Conservation (phyloP, 768 basidiomycete genomes). For the Multifurca ochricompacta region DNA sequence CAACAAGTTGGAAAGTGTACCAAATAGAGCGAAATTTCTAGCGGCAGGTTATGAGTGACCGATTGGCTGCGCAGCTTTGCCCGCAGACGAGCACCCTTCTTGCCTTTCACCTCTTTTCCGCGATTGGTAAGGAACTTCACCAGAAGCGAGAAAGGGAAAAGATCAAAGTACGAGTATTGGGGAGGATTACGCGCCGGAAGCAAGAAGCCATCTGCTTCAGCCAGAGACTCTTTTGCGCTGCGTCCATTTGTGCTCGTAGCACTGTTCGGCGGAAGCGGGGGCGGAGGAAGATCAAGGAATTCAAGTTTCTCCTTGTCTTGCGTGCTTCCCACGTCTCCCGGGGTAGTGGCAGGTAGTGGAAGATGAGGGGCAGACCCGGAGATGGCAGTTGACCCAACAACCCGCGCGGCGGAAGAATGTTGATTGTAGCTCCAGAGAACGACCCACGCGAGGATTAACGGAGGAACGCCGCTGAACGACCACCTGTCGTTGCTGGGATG, state of each 20-base stretch:
- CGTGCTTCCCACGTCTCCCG: neutral
- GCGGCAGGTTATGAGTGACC: conserved; percentile 51
- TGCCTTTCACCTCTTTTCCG: conserved; percentile 51
- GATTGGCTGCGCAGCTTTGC: conserved; percentile 41
- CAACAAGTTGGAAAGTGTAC: conserved; percentile 29
- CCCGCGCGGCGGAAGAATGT: neutral
- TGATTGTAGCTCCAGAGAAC: neutral
- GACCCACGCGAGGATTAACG: neutral
- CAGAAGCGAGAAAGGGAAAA: conserved; percentile 63
- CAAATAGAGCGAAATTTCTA: conserved; percentile 63
- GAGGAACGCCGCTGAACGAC: neutral
- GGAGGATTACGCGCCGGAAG: conserved; percentile 52
- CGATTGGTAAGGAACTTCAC: conserved; percentile 38
- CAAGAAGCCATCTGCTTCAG: conserved; percentile 38
- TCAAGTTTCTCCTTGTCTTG: neutral
- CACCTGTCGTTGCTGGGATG: neutral
- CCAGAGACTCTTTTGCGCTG: conserved; percentile 22
- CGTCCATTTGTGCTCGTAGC: neutral
- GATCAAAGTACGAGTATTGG: conserved; percentile 50
- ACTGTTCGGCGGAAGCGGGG: conserved; percentile 4
- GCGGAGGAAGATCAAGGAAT: conserved; percentile 10
- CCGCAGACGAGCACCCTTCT: conserved; percentile 47
- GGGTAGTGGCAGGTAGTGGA: conserved; percentile 15
- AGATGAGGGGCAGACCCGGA: conserved; percentile 11
- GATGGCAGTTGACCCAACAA: neutral